Evolutionary conservation across 768 basidiomycete species (phyloP), one percentile per base, ranked within the genome.

Genomic region (Mycena galericulata): DNA sequence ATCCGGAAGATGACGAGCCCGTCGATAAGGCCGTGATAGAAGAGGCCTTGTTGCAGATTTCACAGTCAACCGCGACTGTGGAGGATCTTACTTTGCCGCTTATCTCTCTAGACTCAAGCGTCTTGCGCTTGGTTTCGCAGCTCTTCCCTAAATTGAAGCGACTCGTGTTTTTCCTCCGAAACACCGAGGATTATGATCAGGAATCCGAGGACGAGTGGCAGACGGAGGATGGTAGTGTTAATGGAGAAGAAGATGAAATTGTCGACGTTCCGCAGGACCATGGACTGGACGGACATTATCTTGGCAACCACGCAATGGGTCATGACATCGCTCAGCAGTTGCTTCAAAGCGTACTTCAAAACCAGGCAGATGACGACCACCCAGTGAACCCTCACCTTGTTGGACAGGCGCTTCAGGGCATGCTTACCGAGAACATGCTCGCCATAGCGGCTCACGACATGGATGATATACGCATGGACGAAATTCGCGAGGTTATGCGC

Each of bases 171-270:
- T 62, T 57, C 60, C 45, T 67, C 29, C 59, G 12, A 17, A 49
- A 62, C 46, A 34, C 29, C 34, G 29, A 17, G 43, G 20, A 57
- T 7, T 9, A n/a, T 17, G 64, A 59, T 50, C 50, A 53, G 4
- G 65, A 18, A 24, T 46, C 51, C n/a, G 58, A 57, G 11, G 60
- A n/a, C 20, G 45, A 43, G 20, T 67, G 50, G 65, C 30, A 54
- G 51, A 54, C 58, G 30, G 32, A 32, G 26, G 58, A 27, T 41
- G 57, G 45, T 18, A 36, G 29, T 53, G 38, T 22, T 4, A n/a
- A 1, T 22, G 57, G 29, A 17, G 34, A 34, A 26, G 57, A 7
- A 38, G 66, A 56, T 41, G 58, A 40, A 24, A 32, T 57, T 20
- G 34, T 51, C 30, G 60, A 67, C 24, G 10, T 40, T 14, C 26